Evolutionary conservation across 2,329 filamentous ascomycete genomes (phyloP).

Genomic region (Epichloe sylvatica): DNA sequence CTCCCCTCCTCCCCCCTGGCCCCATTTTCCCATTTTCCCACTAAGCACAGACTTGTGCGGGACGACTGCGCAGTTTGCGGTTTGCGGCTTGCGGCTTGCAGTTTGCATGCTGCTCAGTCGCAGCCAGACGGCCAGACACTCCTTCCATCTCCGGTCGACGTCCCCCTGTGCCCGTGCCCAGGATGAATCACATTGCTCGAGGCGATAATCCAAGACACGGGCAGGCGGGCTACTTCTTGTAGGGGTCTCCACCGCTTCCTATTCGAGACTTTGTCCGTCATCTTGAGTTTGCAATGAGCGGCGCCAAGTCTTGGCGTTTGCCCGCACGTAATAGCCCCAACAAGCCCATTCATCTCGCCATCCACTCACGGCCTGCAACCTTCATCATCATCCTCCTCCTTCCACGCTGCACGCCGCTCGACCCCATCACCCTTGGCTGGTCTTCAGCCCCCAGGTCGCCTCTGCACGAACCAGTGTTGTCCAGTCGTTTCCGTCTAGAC

Average conservation of each 20-base stretch:
- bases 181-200: neutral
- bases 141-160: neutral
- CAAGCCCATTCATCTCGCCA: neutral
- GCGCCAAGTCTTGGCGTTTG: neutral
- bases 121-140: neutral
- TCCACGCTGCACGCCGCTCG: slow-evolving; percentile 1
- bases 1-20: too few relatives aligned
- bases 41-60: neutral
- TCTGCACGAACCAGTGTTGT: slow-evolving; percentile 4
- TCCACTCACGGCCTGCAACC: neutral
- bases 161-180: neutral
- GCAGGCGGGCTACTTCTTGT: too few relatives aligned
- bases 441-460: neutral
- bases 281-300: neutral
- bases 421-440: slow-evolving; percentile 1
- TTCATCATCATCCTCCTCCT: neutral
- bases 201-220: neutral
- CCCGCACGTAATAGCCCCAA: neutral
- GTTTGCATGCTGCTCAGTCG: neutral
- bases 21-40: neutral
- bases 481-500: slow-evolving; percentile 5
- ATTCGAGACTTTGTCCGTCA: neutral
- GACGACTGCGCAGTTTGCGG: neutral
- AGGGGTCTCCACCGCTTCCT: slow-evolving; percentile 1
- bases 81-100: too few relatives aligned